Base-by-base conservation (phyloP, 2,329 filamentous ascomycete species). In the Dactylonectria macrodidyma region DNA sequence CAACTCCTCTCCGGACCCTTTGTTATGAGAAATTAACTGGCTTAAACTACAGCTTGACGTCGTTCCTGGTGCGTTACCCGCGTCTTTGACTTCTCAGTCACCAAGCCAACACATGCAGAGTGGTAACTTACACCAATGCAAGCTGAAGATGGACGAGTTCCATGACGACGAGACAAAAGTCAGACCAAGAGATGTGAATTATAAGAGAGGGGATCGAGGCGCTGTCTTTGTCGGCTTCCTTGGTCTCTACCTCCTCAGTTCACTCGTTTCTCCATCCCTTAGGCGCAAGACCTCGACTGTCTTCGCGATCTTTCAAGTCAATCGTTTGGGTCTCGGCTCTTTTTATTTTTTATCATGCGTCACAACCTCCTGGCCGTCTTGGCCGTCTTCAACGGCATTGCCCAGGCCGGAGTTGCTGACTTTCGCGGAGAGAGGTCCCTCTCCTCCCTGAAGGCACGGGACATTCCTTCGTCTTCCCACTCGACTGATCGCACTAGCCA, bases 311-410 rank as follows among this genome's bases (percentile, higher is more conserved):
- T 57, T 33, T 36, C 33, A 54, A 62, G 67, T 65, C 59, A 63
- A 64, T 68, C 51, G 30, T 66, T 73, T 65, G 48, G 59, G 59
- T 55, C 55, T 11, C 50, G 36, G 51, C 61, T 57, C 33, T 41
- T 34, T 30, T 30, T 16, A 34, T 51, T 33, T 55, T 65, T 50
- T 64, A 66, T 46, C 19, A 78, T 78, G 76, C 72, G 69, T 51
- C 69, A 65, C 69, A 72, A 72, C 56, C 36, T 69, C 44, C 56
- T 78, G 61, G 74, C 70, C 69, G 50, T 73, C 14, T 47, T 76
- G 74, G 75, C 74, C 56, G 44, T 75, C 19, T 59, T 71, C 38
- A 71, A 66, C 51, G 70, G 73, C 54, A 56, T 75, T 47, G 70
- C 71, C 56, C 71, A 75, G 36, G 75, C 74, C 24, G 62, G 63